Conservation (phyloP, 257 asterid species). For the Perilla frutescens region DNA sequence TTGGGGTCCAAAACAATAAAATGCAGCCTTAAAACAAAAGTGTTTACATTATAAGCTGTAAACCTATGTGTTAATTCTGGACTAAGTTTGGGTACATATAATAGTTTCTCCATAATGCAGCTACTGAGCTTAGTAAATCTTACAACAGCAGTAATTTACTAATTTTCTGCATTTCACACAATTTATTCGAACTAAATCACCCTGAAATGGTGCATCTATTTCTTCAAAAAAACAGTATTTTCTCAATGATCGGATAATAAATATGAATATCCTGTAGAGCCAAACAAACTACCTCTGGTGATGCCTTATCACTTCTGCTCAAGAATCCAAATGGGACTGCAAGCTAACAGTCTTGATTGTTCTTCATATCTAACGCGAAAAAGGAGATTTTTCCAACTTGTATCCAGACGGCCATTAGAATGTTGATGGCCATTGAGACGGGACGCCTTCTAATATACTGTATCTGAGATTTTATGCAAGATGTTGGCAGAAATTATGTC, state of each 20-base stretch:
- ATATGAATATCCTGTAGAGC: too few species aligned
- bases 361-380: background rate
- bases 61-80: background rate
- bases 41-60: too few species aligned
- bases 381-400: background rate
- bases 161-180: background rate
- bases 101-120: background rate
- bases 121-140: background rate
- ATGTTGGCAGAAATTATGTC: background rate
- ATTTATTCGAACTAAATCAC: background rate
- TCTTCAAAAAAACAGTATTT: too few species aligned
- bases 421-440: too few species aligned
- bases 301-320: too few species aligned
- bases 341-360: background rate
- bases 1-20: too few species aligned
- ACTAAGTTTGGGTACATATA: background rate
- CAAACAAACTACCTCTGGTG: too few species aligned
- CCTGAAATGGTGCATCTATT: background rate
- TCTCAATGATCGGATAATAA: too few species aligned
- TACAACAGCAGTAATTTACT: background rate
- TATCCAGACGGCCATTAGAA: background rate
- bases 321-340: background rate
- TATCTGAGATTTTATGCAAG: background rate
- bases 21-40: too few species aligned
- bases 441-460: background rate